Percentiles rank a stretch among this genome's conserved stretches.
Conservation (phyloP, 1,284 basidiomycete genomes). For the Ceratobasidium sp. region DNA sequence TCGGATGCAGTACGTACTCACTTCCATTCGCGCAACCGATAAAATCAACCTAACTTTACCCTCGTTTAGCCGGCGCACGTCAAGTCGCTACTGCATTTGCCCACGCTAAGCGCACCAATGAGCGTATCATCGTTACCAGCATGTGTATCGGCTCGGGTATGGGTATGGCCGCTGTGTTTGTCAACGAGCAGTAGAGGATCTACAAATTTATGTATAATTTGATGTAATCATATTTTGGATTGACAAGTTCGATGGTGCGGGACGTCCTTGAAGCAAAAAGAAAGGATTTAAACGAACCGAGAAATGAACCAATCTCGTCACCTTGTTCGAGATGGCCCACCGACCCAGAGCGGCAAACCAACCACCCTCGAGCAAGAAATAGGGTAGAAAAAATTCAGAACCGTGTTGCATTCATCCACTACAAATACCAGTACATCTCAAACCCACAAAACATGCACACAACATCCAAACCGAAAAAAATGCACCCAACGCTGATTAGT, state of each 20-base stretch:
- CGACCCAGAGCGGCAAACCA: too few relatives aligned
- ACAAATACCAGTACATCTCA: too few relatives aligned
- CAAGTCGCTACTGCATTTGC: conserved; percentile 89
- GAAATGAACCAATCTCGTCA: too few relatives aligned
- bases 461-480: not conserved
- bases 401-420: too few relatives aligned
- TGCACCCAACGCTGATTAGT: conserved; percentile 46
- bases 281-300: too few relatives aligned
- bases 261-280: too few relatives aligned
- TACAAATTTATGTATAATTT: conserved; percentile 1
- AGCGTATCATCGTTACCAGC: conserved; percentile 79
- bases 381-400: too few relatives aligned
- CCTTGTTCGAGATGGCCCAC: too few relatives aligned
- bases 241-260: not conserved
- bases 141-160: conserved; percentile 98
- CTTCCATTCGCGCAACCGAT: not conserved
- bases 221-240: conserved; percentile 17
- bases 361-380: too few relatives aligned
- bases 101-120: conserved; percentile 75
- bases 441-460: too few relatives aligned
- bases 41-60: conserved; percentile 15
- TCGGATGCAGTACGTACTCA: conserved; percentile 76
- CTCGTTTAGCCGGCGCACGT: conserved; percentile 79
- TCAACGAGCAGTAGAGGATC: conserved; percentile 68
- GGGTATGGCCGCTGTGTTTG: conserved; percentile 79